Conservation (phyloP, 345 rosid genomes). For the Hirschfeldia incana region DNA sequence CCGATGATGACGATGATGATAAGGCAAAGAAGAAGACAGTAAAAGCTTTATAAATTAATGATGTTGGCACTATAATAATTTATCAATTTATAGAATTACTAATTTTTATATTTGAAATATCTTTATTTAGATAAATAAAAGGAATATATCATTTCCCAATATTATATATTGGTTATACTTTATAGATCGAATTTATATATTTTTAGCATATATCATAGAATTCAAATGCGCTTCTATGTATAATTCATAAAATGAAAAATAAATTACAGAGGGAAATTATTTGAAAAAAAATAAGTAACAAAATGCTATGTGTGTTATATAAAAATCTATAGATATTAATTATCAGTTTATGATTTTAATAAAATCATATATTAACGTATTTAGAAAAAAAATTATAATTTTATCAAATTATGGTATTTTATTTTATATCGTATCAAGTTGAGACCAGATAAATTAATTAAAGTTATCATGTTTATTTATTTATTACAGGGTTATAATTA, state of each 20-base stretch:
- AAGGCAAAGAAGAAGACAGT: conserved; percentile 17
- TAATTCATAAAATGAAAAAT: too few relatives aligned
- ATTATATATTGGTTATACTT: background rate
- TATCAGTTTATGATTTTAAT: too few relatives aligned
- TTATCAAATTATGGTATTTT: background rate
- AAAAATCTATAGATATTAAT: too few relatives aligned
- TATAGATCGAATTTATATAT: background rate
- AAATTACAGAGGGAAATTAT: background rate
- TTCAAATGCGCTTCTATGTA: background rate
- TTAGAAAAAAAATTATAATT: too few relatives aligned
- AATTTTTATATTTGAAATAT: background rate
- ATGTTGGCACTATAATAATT: background rate
- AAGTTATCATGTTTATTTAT: too few relatives aligned
- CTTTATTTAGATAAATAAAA: background rate
- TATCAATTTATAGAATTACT: background rate
- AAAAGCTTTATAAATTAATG: background rate
- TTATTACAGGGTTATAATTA: background rate
- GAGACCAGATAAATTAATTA: too few relatives aligned
- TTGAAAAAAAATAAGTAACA: background rate
- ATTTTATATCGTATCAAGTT: too few relatives aligned
- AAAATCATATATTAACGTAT: too few relatives aligned
- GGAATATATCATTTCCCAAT: background rate
- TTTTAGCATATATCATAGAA: too few relatives aligned
- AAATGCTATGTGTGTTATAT: background rate
- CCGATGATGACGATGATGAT: conserved; percentile 19